Evolutionary conservation across 2,329 filamentous ascomycete species (phyloP).

Genomic region (Monilinia vaccinii-corymbosi): DNA sequence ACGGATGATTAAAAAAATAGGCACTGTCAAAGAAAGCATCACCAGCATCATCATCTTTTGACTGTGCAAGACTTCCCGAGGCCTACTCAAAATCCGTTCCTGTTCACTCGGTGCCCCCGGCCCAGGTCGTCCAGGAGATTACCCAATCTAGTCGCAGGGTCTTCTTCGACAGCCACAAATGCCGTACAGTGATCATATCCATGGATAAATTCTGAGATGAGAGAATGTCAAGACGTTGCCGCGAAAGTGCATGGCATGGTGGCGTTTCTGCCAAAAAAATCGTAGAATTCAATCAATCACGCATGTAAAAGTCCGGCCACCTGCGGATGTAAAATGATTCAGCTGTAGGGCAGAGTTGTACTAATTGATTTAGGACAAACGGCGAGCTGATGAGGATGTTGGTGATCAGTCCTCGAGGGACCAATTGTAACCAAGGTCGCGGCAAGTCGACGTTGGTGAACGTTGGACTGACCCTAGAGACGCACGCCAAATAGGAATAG

Average conservation of each 20-base stretch:
- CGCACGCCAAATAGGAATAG: neutral
- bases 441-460: constrained; percentile 17
- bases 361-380: constrained; percentile 7
- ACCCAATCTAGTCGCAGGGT: neutral
- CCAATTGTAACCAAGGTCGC: constrained; percentile 12
- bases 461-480: constrained; percentile 8
- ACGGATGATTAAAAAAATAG: neutral
- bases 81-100: neutral
- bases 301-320: constrained; percentile 11
- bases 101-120: neutral
- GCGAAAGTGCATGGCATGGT: constrained; percentile 10
- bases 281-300: constrained; percentile 11
- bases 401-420: constrained; percentile 11
- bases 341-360: constrained; percentile 12
- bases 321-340: constrained; percentile 9
- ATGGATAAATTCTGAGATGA: neutral
- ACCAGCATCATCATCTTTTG: constrained; percentile 1
- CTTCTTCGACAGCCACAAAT: neutral
- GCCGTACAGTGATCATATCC: neutral
- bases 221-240: constrained; percentile 5
- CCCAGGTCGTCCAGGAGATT: neutral
- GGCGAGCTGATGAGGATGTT: constrained; percentile 9
- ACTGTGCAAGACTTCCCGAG: neutral
- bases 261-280: constrained; percentile 9
- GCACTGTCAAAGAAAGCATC: neutral